These are phyloP conservation scores for Megacollybia platyphylla DNA, from an alignment of 1,284 basidiomycete species.

Conservation along the genomic window DNA sequence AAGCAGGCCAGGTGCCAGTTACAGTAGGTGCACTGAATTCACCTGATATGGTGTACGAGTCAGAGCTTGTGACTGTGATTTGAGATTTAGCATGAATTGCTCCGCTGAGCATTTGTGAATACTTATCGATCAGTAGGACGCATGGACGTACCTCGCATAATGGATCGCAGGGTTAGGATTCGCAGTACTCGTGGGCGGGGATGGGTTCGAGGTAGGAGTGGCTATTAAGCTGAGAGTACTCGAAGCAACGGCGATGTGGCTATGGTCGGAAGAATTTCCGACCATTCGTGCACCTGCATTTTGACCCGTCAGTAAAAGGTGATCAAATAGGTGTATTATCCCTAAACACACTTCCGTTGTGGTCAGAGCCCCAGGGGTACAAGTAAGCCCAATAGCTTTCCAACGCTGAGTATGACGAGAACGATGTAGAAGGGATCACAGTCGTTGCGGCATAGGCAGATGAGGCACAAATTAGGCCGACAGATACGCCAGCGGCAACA, in stretches of 20 bases:
- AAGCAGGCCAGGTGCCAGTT: slow-evolving; percentile 29
- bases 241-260: slow-evolving; percentile 21
- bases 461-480: neutral
- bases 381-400: slow-evolving; percentile 26
- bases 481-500: too few relatives aligned
- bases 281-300: slow-evolving; percentile 25
- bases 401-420: slow-evolving; percentile 21
- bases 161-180: slow-evolving; percentile 25
- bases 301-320: neutral
- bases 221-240: slow-evolving; percentile 26
- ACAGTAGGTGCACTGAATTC: slow-evolving; percentile 28
- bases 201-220: slow-evolving; percentile 22
- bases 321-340: neutral
- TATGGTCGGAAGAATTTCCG: slow-evolving; percentile 23
- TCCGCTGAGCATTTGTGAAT: slow-evolving; percentile 14
- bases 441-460: slow-evolving; percentile 18
- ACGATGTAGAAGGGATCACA: slow-evolving; percentile 24
- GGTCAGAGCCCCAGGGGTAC: slow-evolving; percentile 33
- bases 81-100: slow-evolving; percentile 28
- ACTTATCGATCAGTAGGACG: neutral
- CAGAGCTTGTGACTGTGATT: slow-evolving; percentile 22
- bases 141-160: slow-evolving; percentile 18
- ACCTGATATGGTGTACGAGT: slow-evolving; percentile 23
- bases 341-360: slow-evolving; percentile 25
- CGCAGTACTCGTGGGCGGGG: slow-evolving; percentile 23